Evolutionary conservation across 2,329 filamentous ascomycete species (phyloP).

Genomic region (Colletotrichum sp.): DNA sequence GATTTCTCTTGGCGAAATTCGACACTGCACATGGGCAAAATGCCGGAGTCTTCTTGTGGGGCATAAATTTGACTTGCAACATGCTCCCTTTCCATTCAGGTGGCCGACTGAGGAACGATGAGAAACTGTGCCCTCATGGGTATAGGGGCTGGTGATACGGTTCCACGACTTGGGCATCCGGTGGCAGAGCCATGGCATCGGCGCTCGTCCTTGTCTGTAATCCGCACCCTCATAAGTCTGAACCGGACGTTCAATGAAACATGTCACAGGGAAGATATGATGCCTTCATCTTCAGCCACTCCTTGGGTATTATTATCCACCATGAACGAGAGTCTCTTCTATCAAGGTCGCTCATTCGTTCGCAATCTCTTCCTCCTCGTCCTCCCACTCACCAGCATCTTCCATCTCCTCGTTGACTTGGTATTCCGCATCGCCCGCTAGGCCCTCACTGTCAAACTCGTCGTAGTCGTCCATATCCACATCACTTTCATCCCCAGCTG

Average conservation of each 20-base stretch:
- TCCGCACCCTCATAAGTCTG: not conserved
- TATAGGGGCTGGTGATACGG: not conserved
- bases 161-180: not conserved
- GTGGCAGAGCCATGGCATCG: not conserved
- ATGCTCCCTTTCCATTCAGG: not conserved
- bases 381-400: conserved; percentile 57
- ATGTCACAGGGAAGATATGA: not conserved
- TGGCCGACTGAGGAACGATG: not conserved
- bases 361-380: conserved; percentile 49
- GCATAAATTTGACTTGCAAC: not conserved
- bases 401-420: conserved; percentile 55
- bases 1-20: not conserved
- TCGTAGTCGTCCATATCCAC: conserved; percentile 50
- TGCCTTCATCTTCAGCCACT: not conserved
- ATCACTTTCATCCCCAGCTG: conserved; percentile 38
- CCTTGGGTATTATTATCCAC: conserved; percentile 11
- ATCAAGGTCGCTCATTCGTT: conserved; percentile 23
- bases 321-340: not conserved
- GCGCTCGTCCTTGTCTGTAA: not conserved
- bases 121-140: not conserved
- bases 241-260: not conserved
- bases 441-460: conserved; percentile 56
- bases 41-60: not conserved
- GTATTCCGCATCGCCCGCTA: conserved; percentile 55
- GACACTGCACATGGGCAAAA: not conserved